Conservation (phyloP, 2,329 filamentous ascomycete genomes). For the Aspergillus pseudoterreus region DNA sequence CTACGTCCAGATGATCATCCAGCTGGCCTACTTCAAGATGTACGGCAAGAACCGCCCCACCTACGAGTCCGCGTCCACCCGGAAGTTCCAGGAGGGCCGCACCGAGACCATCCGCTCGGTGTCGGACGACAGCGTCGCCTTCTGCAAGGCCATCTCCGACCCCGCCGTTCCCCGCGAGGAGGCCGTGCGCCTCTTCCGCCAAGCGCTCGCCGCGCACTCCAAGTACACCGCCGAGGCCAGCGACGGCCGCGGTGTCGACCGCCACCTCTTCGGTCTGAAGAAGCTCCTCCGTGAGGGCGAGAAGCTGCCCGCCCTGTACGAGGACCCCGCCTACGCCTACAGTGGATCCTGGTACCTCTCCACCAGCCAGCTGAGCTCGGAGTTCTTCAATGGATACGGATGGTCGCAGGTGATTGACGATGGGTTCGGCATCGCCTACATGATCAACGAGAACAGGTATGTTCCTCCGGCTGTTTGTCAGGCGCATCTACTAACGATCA, state of each 20-base stretch:
- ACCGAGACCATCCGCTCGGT: slow-evolving; percentile 95
- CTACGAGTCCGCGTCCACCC: slow-evolving; percentile 92
- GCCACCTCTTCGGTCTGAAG: slow-evolving; percentile 96
- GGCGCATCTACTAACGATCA: neutral
- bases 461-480: slow-evolving; percentile 15
- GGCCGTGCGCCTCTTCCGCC: slow-evolving; percentile 72
- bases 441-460: slow-evolving; percentile 98
- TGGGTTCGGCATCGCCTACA: slow-evolving; percentile 96
- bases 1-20: slow-evolving; percentile 97
- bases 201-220: slow-evolving; percentile 75
- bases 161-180: slow-evolving; percentile 59
- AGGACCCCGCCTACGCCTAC: slow-evolving; percentile 82
- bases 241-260: slow-evolving; percentile 89
- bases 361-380: slow-evolving; percentile 83
- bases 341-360: slow-evolving; percentile 85
- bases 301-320: slow-evolving; percentile 75
- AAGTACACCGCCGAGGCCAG: slow-evolving; percentile 88
- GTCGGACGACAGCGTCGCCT: slow-evolving; percentile 85
- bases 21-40: slow-evolving; percentile 98
- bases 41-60: slow-evolving; percentile 96
- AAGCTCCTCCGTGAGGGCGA: slow-evolving; percentile 78
- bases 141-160: slow-evolving; percentile 84
- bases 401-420: slow-evolving; percentile 97
- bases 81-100: slow-evolving; percentile 92
- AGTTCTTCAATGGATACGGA: slow-evolving; percentile 98